phyloP scores from a whole-genome alignment of 306 rosid species.

The Purshia tridentata region DNA sequence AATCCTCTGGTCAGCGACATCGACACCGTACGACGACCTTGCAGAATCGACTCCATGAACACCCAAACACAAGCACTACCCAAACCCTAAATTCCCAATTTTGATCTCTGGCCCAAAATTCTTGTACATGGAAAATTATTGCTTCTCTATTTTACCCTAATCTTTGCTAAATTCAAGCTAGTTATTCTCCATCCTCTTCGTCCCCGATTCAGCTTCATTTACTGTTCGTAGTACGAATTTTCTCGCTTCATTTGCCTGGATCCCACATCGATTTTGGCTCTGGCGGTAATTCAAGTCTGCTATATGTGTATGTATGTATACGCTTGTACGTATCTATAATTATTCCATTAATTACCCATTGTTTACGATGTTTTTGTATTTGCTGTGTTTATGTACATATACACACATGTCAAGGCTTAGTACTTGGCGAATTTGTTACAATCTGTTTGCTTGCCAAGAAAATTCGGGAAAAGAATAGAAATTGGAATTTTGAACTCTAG shows the following conservation, averaged over 20 bases:
- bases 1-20: slow-evolving; percentile 53
- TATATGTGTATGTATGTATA: slow-evolving; percentile 12
- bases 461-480: not conserved
- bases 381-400: not conserved
- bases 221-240: slow-evolving; percentile 11
- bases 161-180: slow-evolving; percentile 22
- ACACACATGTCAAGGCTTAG: not conserved
- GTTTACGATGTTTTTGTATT: not conserved
- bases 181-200: slow-evolving; percentile 11
- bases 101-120: slow-evolving; percentile 23
- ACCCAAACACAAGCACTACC: not conserved
- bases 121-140: slow-evolving; percentile 10
- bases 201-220: slow-evolving; percentile 6
- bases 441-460: slow-evolving; percentile 13
- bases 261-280: slow-evolving; percentile 40
- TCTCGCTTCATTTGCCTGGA: slow-evolving; percentile 28
- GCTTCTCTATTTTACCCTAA: slow-evolving; percentile 17
- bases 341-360: not conserved
- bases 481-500: not conserved
- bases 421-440: not conserved
- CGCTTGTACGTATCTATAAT: too few relatives aligned
- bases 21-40: slow-evolving; percentile 64
- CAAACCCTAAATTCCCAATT: slow-evolving; percentile 63
- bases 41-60: slow-evolving; percentile 52
- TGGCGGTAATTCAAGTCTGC: slow-evolving; percentile 36